Evolutionary conservation across 305 asterid species (phyloP).

Genomic region (Solanum hybrid): DNA sequence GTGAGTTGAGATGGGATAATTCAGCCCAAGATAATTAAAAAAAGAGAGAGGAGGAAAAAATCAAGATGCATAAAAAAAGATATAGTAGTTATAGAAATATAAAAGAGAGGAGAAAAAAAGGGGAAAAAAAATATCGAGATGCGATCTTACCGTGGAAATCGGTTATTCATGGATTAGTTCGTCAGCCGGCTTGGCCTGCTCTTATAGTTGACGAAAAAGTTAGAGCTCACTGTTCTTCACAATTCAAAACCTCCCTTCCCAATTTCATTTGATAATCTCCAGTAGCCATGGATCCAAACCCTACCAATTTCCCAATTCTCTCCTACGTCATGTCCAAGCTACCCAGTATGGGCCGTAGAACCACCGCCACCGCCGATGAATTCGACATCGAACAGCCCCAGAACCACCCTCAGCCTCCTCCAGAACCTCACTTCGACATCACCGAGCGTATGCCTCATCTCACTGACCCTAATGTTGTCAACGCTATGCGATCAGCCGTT

Average conservation of each 20-base stretch:
- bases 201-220: not conserved
- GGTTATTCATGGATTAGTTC: not conserved
- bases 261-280: not conserved
- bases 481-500: slow-evolving; percentile 68
- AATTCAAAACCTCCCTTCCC: not conserved
- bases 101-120: not conserved
- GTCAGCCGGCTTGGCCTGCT: not conserved
- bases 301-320: slow-evolving; percentile 66
- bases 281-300: slow-evolving; percentile 73
- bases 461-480: slow-evolving; percentile 45
- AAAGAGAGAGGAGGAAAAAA: not conserved
- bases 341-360: slow-evolving; percentile 46
- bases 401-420: slow-evolving; percentile 21
- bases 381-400: slow-evolving; percentile 67
- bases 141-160: not conserved
- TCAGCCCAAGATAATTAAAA: not conserved
- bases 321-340: slow-evolving; percentile 70
- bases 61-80: not conserved
- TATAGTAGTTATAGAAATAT: not conserved
- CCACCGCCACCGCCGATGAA: slow-evolving; percentile 25
- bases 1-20: not conserved
- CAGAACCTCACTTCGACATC: slow-evolving; percentile 68
- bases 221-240: not conserved
- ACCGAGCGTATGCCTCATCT: slow-evolving; percentile 81
- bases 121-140: not conserved